Percentiles rank a stretch among this genome's conserved stretches.
phyloP scores from a whole-genome alignment of 257 asterid genomes.

The Henckelia pumila region DNA sequence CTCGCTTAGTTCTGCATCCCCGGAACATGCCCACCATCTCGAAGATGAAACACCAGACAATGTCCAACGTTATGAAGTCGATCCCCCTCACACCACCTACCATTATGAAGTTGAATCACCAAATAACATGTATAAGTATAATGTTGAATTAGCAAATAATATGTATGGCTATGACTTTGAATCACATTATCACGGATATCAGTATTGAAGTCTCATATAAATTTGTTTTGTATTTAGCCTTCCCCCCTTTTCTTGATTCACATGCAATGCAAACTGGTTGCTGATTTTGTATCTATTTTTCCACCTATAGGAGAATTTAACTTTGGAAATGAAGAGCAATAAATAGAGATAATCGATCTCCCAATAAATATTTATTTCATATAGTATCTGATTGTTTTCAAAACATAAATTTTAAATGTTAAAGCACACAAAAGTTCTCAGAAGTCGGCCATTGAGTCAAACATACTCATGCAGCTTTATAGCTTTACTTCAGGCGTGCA shows the following conservation, averaged over 20 bases:
- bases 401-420: too few relatives aligned
- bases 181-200: slow-evolving; percentile 38
- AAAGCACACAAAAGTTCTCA: neutral
- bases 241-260: neutral
- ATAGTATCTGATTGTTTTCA: too few relatives aligned
- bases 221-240: slow-evolving; percentile 5
- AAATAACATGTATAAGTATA: slow-evolving; percentile 27
- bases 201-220: slow-evolving; percentile 18
- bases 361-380: too few relatives aligned
- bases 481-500: neutral
- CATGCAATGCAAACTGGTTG: neutral
- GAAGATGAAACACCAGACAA: slow-evolving; percentile 28
- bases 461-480: neutral
- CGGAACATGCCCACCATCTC: slow-evolving; percentile 21
- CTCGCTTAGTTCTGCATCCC: slow-evolving; percentile 32
- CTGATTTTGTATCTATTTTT: neutral
- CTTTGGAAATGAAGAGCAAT: neutral
- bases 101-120: slow-evolving; percentile 27
- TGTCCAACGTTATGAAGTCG: slow-evolving; percentile 34
- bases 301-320: neutral
- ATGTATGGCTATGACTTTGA: neutral
- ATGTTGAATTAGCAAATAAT: slow-evolving; percentile 13
- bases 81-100: slow-evolving; percentile 27
- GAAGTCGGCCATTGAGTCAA: neutral
- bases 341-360: too few relatives aligned